A percentile compares a stretch with the other conserved stretches of the same genome.
These are phyloP conservation scores for Nadsonia fulvescens DNA, from an alignment of 805 yeast genomes.

Conservation along the genomic window DNA sequence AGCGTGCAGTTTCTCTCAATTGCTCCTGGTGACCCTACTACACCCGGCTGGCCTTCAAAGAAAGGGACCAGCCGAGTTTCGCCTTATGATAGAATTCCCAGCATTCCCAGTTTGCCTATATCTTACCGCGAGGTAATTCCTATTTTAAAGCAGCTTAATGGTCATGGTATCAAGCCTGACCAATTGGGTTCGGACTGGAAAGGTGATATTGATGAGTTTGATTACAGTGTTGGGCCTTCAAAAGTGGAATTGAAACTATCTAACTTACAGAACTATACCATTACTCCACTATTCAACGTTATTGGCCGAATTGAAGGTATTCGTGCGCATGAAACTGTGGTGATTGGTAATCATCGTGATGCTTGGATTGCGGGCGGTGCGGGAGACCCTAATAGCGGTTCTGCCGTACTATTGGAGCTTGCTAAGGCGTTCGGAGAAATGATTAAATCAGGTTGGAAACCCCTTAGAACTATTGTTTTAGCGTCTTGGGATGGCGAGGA, in stretches of 20 bases:
- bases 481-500: constrained; percentile 77
- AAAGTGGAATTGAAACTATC: constrained; percentile 31
- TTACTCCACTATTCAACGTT: constrained; percentile 45
- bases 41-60: constrained; percentile 48
- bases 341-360: constrained; percentile 65
- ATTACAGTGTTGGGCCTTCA: constrained; percentile 37
- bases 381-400: constrained; percentile 62
- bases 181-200: constrained; percentile 28
- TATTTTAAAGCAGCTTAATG: constrained; percentile 38
- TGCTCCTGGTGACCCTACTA: constrained; percentile 64
- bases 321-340: constrained; percentile 30
- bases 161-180: constrained; percentile 28
- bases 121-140: constrained; percentile 47
- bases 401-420: constrained; percentile 45
- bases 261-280: constrained; percentile 42
- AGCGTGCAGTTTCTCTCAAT: constrained; percentile 44
- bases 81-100: constrained; percentile 35
- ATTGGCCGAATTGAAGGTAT: constrained; percentile 44
- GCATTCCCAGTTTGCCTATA: constrained; percentile 55
- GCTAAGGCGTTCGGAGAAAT: constrained; percentile 41
- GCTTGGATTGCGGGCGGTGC: constrained; percentile 72
- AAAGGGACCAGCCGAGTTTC: constrained; percentile 30
- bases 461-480: constrained; percentile 47
- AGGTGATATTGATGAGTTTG: constrained; percentile 27
- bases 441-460: constrained; percentile 45